Evolutionary conservation across 371 early-diverging fungal genomes (phyloP).

Genomic region (Capniomyces stellatus): DNA sequence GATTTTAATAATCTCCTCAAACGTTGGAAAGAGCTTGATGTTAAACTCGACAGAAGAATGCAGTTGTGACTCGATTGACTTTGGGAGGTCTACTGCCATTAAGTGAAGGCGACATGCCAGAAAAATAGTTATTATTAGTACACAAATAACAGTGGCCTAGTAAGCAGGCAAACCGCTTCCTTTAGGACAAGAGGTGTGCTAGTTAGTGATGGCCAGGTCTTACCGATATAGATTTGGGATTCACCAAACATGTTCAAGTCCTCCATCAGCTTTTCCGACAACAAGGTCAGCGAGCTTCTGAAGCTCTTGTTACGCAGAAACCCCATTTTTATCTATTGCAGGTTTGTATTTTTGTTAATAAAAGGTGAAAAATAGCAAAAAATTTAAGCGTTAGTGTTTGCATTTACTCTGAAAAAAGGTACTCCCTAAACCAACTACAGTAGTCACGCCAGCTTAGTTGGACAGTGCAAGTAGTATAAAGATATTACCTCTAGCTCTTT

Average conservation of each 20-base stretch:
- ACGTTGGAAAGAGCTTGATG: slow-evolving; percentile 21
- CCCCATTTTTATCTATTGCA: slow-evolving; percentile 6
- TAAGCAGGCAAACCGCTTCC: too few species aligned
- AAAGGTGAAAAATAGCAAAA: too few species aligned
- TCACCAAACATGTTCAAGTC: slow-evolving; percentile 23
- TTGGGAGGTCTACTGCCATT: background rate
- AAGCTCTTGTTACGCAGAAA: slow-evolving; percentile 16
- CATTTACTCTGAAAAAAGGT: too few species aligned
- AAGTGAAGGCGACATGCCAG: too few species aligned
- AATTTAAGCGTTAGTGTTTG: too few species aligned
- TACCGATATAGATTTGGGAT: slow-evolving; percentile 12
- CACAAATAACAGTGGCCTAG: too few species aligned
- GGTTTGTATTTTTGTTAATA: too few species aligned
- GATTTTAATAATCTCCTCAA: slow-evolving; percentile 11
- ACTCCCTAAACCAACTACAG: too few species aligned
- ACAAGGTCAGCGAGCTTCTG: slow-evolving; percentile 6
- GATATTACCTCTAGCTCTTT: slow-evolving; percentile 15
- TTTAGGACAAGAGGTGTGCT: too few species aligned
- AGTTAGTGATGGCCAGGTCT: background rate
- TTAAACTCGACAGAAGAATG: slow-evolving; percentile 16
- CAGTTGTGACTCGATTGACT: slow-evolving; percentile 3
- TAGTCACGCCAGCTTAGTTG: too few species aligned
- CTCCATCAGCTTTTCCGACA: slow-evolving; percentile 20
- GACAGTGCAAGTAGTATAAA: background rate
- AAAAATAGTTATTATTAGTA: too few species aligned